These are phyloP conservation scores for Batkoa obscura DNA, from an alignment of 371 early-diverging fungal genomes.

Conservation along the genomic window DNA sequence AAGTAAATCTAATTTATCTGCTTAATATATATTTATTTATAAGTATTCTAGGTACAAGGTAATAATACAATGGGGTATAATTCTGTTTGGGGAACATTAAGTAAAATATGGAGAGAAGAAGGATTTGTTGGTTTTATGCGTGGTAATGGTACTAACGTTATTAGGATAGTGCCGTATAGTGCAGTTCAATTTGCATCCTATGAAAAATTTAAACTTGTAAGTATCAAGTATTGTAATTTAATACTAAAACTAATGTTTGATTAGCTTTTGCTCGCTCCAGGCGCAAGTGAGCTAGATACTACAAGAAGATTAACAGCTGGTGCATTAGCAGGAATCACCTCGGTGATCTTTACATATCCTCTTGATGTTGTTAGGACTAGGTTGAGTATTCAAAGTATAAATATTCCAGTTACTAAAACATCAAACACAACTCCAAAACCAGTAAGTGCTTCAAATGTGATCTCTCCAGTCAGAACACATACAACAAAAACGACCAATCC, in stretches of 20 bases:
- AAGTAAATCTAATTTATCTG: conserved; percentile 22
- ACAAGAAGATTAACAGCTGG: conserved; percentile 53
- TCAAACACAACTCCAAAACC: not conserved
- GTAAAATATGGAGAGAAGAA: conserved; percentile 74
- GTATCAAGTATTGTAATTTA: not conserved
- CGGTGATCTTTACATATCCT: conserved; percentile 71
- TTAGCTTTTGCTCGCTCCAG: conserved; percentile 37
- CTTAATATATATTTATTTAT: not conserved
- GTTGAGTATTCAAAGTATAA: conserved; percentile 51
- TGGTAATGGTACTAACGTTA: conserved; percentile 83
- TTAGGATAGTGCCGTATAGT: conserved; percentile 81
- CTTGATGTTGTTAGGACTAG: conserved; percentile 76
- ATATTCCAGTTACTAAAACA: conserved; percentile 10
- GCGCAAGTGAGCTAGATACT: conserved; percentile 48
- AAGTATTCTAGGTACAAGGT: conserved; percentile 38
- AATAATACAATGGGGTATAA: conserved; percentile 41
- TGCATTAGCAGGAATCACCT: conserved; percentile 64
- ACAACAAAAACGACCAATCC: not conserved
- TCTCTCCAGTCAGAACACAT: not conserved
- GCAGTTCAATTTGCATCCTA: conserved; percentile 79
- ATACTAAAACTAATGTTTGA: not conserved
- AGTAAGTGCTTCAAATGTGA: not conserved
- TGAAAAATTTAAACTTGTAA: conserved; percentile 46
- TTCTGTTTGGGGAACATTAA: conserved; percentile 47
- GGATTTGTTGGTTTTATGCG: conserved; percentile 69